Conservation (phyloP, 495 filamentous ascomycete species). For the Hypoxylon rickii region DNA sequence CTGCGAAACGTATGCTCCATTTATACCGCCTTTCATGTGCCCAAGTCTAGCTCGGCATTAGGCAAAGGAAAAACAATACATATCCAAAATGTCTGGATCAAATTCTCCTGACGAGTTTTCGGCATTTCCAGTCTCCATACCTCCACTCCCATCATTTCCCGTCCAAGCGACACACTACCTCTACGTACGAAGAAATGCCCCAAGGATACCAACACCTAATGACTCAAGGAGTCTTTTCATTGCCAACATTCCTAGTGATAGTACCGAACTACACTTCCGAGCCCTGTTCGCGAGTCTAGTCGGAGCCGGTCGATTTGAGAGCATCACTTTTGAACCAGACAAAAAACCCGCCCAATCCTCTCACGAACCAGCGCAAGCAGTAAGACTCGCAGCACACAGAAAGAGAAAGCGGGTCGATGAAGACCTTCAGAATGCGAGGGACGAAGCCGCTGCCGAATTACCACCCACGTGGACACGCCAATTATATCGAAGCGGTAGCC, state of each 20-base stretch:
- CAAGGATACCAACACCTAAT: conserved; percentile 71
- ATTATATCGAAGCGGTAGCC: conserved; percentile 71
- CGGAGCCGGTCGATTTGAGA: conserved; percentile 75
- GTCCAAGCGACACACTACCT: conserved; percentile 74
- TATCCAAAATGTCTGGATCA: conserved; percentile 38
- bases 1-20: no score
- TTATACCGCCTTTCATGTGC: no score
- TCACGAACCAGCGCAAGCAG: conserved; percentile 46
- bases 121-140: conserved; percentile 62
- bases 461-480: conserved; percentile 78
- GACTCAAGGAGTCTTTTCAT: conserved; percentile 80
- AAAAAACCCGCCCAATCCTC: conserved; percentile 35
- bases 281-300: conserved; percentile 71
- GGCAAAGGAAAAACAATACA: no score
- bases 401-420: conserved; percentile 69
- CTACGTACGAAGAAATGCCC: conserved; percentile 81
- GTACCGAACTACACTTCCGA: conserved; percentile 75
- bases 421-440: conserved; percentile 56
- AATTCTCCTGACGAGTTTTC: conserved; percentile 48
- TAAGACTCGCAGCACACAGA: conserved; percentile 55
- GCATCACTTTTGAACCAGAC: conserved; percentile 68
- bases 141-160: conserved; percentile 62
- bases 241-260: conserved; percentile 85
- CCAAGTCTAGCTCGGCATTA: no score
- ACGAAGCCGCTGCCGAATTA: conserved; percentile 57